Base-by-base conservation (phyloP, 805 yeast species). In the Cyberlindnera meyerae region DNA sequence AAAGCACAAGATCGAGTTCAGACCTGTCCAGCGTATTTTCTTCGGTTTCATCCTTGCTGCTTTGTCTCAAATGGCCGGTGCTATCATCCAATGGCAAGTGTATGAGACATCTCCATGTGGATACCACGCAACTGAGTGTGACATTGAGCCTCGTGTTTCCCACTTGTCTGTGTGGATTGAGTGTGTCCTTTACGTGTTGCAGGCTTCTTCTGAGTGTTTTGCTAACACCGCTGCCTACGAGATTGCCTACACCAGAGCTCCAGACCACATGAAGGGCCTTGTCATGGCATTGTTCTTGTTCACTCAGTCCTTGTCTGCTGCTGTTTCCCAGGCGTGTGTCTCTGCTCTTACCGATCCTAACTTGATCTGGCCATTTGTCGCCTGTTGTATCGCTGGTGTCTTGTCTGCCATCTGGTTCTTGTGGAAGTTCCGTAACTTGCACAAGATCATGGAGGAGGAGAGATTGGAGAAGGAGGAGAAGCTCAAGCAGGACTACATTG, bases 241-340 rank as follows among this genome's bases (percentile, higher is more conserved):
- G 62, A 82, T 81, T 54, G 94, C 94, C 13, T 84, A 81, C 62
- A 77, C 88, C 18, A 80, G 83, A 63, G 90, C 93, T 6, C 93
- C 93, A 27, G 70, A 69, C 9, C 64, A 72, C 28, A 63, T 65
- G 68, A 66, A 62, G 42, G 60, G 67, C 13, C 57, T 66, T 28
- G 61, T 63, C 30, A 65, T 66, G 70, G 68, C 80, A 11, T 44
- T 66, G 33, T 83, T 79, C 67, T 66, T 84, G 51, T 63, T 83
- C 40, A 81, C 83, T 28, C 78, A 70, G 47, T 93, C 94, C n/a
- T 49, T 80, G 32, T 89, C 93, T 42, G 72, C 90, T 17, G 87
- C 88, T 15, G 53, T 82, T 31, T 87, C 89, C 50, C 77, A 79
- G 58, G 85, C 87, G 8, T 64, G 81, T 36, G 74, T 85, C n/a